A percentile compares a stretch with the other conserved stretches of the same genome.
Evolutionary conservation across 2,329 filamentous ascomycete species (phyloP).

Genomic region (Pseudocercospora eumusae): DNA sequence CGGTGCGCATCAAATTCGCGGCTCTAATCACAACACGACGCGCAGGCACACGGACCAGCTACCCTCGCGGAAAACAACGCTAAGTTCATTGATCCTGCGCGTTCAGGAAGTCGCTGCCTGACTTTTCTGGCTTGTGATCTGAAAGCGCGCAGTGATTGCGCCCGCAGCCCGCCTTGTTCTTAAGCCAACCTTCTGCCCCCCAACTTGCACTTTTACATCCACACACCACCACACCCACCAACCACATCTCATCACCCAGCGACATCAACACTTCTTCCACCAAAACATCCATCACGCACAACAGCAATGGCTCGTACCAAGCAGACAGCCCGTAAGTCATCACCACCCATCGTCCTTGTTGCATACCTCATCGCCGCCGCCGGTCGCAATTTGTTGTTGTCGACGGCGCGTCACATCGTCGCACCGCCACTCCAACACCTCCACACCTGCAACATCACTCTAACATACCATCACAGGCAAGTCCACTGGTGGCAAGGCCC

Average conservation of each 20-base stretch:
- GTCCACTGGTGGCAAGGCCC: slow-evolving; percentile 71
- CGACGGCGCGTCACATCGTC: slow-evolving; percentile 27
- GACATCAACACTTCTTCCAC: slow-evolving; percentile 27
- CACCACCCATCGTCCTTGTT: slow-evolving; percentile 28
- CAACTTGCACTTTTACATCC: slow-evolving; percentile 27
- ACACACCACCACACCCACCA: slow-evolving; percentile 22
- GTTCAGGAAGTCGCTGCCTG: slow-evolving; percentile 10
- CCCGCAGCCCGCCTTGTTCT: slow-evolving; percentile 4
- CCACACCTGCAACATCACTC: slow-evolving; percentile 26
- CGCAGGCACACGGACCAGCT: slow-evolving; percentile 9
- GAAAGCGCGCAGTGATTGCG: slow-evolving; percentile 1
- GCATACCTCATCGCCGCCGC: slow-evolving; percentile 27
- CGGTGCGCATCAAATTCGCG: slow-evolving; percentile 14
- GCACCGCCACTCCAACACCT: slow-evolving; percentile 25
- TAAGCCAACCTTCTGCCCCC: slow-evolving; percentile 19
- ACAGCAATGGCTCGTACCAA: slow-evolving; percentile 56
- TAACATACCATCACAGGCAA: slow-evolving; percentile 59
- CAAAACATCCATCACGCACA: slow-evolving; percentile 36
- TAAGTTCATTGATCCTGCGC: slow-evolving; percentile 9
- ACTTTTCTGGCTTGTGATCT: slow-evolving; percentile 11
- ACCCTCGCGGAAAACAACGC: slow-evolving; percentile 6
- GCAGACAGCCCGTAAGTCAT: slow-evolving; percentile 58
- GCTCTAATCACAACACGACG: slow-evolving; percentile 21
- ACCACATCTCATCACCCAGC: slow-evolving; percentile 27
- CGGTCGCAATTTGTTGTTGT: slow-evolving; percentile 30